phyloP scores from a whole-genome alignment of 176 grass and related monocot species.

The Triticum monococcum region DNA sequence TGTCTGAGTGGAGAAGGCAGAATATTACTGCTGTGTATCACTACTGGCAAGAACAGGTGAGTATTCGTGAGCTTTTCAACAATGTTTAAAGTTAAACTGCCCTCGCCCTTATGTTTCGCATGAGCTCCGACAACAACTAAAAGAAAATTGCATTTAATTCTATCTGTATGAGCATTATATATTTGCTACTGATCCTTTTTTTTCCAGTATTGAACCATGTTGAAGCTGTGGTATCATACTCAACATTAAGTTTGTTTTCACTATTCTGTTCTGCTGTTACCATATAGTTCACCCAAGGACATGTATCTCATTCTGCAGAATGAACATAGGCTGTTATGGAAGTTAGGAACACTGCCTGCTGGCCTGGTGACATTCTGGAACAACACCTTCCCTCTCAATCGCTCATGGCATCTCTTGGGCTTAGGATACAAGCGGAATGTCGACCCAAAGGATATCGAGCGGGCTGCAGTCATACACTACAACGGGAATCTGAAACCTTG shows the following conservation, averaged over 20 bases:
- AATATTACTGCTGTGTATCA: slow-evolving; percentile 79
- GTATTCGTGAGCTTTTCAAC: neutral
- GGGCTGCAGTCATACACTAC: slow-evolving; percentile 69
- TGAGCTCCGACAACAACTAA: neutral
- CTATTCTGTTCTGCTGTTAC: neutral
- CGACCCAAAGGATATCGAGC: slow-evolving; percentile 50
- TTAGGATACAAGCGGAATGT: slow-evolving; percentile 71
- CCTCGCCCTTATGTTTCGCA: neutral
- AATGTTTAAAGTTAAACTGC: neutral
- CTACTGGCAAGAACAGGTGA: slow-evolving; percentile 78
- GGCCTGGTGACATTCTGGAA: slow-evolving; percentile 83
- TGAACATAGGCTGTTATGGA: slow-evolving; percentile 60
- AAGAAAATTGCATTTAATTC: neutral
- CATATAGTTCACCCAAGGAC: neutral
- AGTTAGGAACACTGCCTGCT: slow-evolving; percentile 68
- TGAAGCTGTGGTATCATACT: neutral
- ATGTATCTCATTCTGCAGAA: slow-evolving; percentile 47
- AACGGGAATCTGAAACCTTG: slow-evolving; percentile 89
- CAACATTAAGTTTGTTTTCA: neutral
- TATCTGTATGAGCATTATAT: neutral
- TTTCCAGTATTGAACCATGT: neutral
- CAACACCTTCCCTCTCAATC: slow-evolving; percentile 54
- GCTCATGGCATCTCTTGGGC: slow-evolving; percentile 72
- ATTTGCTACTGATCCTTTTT: neutral
- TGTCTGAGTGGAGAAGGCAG: slow-evolving; percentile 81